A percentile compares a stretch with the other conserved stretches of the same genome.
Evolutionary conservation across 345 rosid species (phyloP).

Genomic region (Lenwebbia sp.): DNA sequence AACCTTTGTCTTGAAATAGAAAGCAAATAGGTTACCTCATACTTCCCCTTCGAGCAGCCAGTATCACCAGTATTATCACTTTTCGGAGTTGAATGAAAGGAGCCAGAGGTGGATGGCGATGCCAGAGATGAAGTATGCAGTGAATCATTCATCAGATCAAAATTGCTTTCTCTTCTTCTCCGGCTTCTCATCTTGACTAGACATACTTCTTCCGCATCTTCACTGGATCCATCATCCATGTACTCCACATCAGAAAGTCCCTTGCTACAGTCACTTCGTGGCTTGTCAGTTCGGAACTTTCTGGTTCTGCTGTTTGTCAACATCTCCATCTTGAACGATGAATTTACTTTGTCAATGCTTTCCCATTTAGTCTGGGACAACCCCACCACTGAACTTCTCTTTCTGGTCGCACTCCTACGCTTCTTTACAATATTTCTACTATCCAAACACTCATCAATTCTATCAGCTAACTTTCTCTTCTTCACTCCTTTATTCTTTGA

Average conservation of each 20-base stretch:
- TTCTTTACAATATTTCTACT: slow-evolving; percentile 8
- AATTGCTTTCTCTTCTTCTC: not conserved
- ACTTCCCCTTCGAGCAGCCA: not conserved
- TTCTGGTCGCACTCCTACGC: slow-evolving; percentile 1
- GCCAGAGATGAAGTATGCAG: not conserved
- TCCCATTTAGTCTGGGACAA: not conserved
- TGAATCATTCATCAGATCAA: slow-evolving; percentile 1
- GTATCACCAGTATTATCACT: slow-evolving; percentile 8
- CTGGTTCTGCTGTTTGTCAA: not conserved
- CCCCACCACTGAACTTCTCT: not conserved
- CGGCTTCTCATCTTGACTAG: not conserved
- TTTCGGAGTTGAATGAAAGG: slow-evolving; percentile 7
- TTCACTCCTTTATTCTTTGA: not conserved
- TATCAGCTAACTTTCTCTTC: not conserved
- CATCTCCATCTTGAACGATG: not conserved
- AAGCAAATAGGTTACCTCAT: not conserved
- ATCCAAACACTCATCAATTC: not conserved
- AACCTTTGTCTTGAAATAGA: not conserved
- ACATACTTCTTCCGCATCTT: not conserved
- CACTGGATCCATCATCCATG: not conserved
- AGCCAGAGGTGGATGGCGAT: slow-evolving; percentile 5
- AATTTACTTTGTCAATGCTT: not conserved
- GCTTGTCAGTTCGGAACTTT: not conserved
- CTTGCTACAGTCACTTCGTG: not conserved
- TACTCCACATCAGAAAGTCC: not conserved